Percentiles rank a stretch among this genome's conserved stretches.
Conservation (phyloP, 2,329 filamentous ascomycete species). For the Penicillium sp. region DNA sequence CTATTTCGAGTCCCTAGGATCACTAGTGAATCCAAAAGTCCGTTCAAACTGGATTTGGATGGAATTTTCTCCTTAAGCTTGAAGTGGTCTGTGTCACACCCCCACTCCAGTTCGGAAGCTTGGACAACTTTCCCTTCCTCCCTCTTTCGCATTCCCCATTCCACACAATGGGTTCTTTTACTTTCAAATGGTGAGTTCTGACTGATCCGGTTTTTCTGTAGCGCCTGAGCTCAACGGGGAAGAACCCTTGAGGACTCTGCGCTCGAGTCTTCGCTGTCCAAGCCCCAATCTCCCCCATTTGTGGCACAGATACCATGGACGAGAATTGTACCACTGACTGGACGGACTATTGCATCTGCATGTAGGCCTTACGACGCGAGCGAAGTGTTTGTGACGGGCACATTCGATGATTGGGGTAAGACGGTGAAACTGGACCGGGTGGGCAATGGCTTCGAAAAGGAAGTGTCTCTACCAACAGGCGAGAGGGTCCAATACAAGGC, state of each 20-base stretch:
- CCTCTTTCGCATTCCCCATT: background rate
- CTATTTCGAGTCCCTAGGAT: too few relatives aligned
- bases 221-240: background rate
- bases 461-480: slow-evolving; percentile 61
- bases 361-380: slow-evolving; percentile 74
- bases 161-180: slow-evolving; percentile 31
- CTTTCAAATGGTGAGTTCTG: slow-evolving; percentile 36
- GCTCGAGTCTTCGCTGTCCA: slow-evolving; percentile 4
- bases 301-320: slow-evolving; percentile 12
- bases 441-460: slow-evolving; percentile 69
- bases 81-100: slow-evolving; percentile 22
- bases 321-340: slow-evolving; percentile 26
- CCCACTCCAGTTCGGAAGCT: slow-evolving; percentile 5
- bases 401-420: slow-evolving; percentile 91
- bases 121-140: slow-evolving; percentile 2
- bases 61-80: background rate
- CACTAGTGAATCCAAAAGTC: too few relatives aligned
- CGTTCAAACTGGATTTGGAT: too few relatives aligned
- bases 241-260: too few relatives aligned
- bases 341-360: slow-evolving; percentile 24
- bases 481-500: slow-evolving; percentile 95
- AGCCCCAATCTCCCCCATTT: background rate
- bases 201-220: background rate
- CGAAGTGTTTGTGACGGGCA: slow-evolving; percentile 91
- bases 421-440: slow-evolving; percentile 74